These are phyloP conservation scores for Zasmidium angulare DNA, from an alignment of 2,329 filamentous ascomycete species.

Conservation along the genomic window DNA sequence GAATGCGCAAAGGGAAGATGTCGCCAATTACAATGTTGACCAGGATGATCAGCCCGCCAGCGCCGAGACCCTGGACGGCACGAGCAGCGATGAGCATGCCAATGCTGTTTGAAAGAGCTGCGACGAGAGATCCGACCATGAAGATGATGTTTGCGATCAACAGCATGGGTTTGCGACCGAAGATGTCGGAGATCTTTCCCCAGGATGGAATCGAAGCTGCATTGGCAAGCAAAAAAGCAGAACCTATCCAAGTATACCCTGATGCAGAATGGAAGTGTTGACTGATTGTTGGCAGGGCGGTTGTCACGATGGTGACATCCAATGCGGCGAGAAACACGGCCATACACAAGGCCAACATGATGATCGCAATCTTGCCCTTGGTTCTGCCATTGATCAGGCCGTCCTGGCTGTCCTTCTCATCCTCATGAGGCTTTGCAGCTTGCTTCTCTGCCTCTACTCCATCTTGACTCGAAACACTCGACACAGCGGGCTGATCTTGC, in stretches of 20 bases:
- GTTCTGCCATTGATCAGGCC: constrained; percentile 29
- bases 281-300: constrained; percentile 23
- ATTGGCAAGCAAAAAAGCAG: constrained; percentile 51
- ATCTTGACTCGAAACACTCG: constrained; percentile 16
- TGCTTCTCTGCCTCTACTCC: constrained; percentile 17
- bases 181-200: constrained; percentile 47
- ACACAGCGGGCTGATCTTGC: not conserved
- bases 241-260: constrained; percentile 56
- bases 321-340: constrained; percentile 60
- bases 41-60: constrained; percentile 63
- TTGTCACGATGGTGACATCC: constrained; percentile 46
- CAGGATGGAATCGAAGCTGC: constrained; percentile 32
- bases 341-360: constrained; percentile 52
- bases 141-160: constrained; percentile 58
- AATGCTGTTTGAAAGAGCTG: constrained; percentile 58
- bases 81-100: constrained; percentile 63
- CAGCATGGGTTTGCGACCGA: constrained; percentile 60
- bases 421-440: constrained; percentile 16
- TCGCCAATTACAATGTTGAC: constrained; percentile 65
- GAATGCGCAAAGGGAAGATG: constrained; percentile 57
- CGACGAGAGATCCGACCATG: constrained; percentile 61
- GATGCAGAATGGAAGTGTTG: constrained; percentile 51
- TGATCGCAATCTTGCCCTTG: constrained; percentile 45
- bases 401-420: constrained; percentile 20
- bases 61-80: constrained; percentile 63